A percentile compares a stretch with the other conserved stretches of the same genome.
Evolutionary conservation across 106 monocot species (phyloP).

Genomic region (Allium cepa): DNA sequence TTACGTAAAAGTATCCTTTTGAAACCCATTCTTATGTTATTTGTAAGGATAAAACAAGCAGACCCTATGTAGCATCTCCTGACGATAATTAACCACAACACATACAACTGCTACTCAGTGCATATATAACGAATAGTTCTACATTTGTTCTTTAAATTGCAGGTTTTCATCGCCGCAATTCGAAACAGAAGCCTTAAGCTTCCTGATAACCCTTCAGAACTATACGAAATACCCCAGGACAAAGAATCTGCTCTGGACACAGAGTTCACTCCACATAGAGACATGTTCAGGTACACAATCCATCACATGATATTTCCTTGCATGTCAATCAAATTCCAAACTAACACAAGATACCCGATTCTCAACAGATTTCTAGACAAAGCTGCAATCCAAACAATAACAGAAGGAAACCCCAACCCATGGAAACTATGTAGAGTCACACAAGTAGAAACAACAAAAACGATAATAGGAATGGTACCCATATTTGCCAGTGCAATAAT

Average conservation of each 20-base stretch:
- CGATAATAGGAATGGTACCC: conserved; percentile 26
- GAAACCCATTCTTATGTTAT: no score
- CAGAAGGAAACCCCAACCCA: not conserved
- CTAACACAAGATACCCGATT: not conserved
- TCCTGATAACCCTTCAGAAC: conserved; percentile 14
- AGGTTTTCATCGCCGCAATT: conserved; percentile 25
- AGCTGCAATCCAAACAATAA: conserved; percentile 12
- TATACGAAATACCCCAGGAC: conserved; percentile 20
- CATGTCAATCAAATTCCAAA: not conserved
- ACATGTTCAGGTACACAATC: conserved; percentile 1
- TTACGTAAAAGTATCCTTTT: no score
- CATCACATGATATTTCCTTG: not conserved
- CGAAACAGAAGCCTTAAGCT: conserved; percentile 15
- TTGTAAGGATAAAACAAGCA: no score
- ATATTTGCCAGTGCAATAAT: conserved; percentile 37
- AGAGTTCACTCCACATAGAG: conserved; percentile 15
- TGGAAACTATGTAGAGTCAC: conserved; percentile 16
- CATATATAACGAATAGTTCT: no score
- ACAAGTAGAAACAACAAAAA: conserved; percentile 36
- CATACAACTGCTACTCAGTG: no score
- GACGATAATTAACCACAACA: no score
- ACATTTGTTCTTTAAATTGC: not conserved
- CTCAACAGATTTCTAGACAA: conserved; percentile 21
- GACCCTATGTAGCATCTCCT: no score
- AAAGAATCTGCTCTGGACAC: conserved; percentile 1